Evolutionary conservation across 2,329 filamentous ascomycete species (phyloP).

Genomic region (Colletotrichum incanum): DNA sequence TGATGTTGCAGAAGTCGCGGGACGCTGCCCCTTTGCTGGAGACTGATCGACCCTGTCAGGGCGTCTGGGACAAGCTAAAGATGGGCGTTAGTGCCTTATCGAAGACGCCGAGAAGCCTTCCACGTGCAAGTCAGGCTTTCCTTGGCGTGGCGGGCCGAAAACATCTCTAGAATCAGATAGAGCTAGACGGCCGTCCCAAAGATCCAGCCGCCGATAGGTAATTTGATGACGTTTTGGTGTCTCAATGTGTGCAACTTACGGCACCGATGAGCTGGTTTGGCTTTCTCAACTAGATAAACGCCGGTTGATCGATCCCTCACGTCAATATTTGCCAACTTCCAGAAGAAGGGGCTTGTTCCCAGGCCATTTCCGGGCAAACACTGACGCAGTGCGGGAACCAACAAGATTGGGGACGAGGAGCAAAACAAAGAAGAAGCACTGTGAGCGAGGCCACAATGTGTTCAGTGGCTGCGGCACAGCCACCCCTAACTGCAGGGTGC

Average conservation of each 20-base stretch:
- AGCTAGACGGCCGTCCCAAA: neutral
- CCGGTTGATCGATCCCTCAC: neutral
- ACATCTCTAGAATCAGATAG: neutral
- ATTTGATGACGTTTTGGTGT: slow-evolving; percentile 14
- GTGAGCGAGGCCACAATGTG: neutral
- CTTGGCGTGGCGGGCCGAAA: neutral
- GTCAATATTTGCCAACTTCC: neutral
- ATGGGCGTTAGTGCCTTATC: neutral
- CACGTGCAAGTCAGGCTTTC: neutral
- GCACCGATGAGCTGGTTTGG: slow-evolving; percentile 2
- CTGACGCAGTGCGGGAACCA: slow-evolving; percentile 1
- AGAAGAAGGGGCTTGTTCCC: neutral
- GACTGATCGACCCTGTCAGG: neutral
- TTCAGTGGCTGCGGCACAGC: slow-evolving; percentile 37
- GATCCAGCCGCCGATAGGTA: neutral
- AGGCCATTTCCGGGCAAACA: slow-evolving; percentile 1
- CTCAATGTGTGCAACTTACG: neutral
- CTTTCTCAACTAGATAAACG: neutral
- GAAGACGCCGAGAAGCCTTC: neutral
- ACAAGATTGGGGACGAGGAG: neutral
- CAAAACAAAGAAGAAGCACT: slow-evolving; percentile 6
- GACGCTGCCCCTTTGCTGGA: neutral
- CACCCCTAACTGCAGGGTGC: neutral
- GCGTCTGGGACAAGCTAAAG: neutral
- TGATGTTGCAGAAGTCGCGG: neutral